Evolutionary conservation across 176 grass and related monocot species (phyloP).

Genomic region (Pharus latifolius): DNA sequence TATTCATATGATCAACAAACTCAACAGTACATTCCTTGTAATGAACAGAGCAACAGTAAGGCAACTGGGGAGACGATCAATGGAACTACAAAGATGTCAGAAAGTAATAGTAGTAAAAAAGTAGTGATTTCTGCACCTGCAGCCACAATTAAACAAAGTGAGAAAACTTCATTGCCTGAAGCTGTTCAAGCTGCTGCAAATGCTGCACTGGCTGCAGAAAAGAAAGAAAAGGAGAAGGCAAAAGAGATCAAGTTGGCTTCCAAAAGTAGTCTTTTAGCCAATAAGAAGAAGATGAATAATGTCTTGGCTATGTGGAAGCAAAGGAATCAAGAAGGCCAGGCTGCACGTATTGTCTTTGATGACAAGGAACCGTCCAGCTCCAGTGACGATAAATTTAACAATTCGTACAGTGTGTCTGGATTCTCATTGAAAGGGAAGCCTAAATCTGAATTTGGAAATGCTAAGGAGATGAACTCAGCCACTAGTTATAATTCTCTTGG

Average conservation of each 20-base stretch:
- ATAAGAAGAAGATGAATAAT: conserved; percentile 99
- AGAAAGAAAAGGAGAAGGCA: conserved; percentile 89
- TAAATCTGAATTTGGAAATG: conserved; percentile 48
- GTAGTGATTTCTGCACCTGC: conserved; percentile 91
- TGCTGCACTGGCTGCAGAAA: conserved; percentile 88
- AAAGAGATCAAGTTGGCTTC: conserved; percentile 92
- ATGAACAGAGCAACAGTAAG: conserved; percentile 50
- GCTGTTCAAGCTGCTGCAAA: conserved; percentile 86
- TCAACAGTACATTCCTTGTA: conserved; percentile 83
- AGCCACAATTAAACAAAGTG: conserved; percentile 61
- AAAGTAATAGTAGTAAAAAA: conserved; percentile 52
- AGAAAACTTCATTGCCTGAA: conserved; percentile 68
- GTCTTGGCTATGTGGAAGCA: conserved; percentile 97
- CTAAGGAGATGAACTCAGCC: conserved; percentile 20
- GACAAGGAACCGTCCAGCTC: conserved; percentile 50
- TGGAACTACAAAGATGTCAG: conserved; percentile 50
- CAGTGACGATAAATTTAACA: conserved; percentile 36
- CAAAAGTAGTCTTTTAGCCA: conserved; percentile 74
- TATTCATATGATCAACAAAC: conserved; percentile 76
- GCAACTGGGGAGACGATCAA: conserved; percentile 24
- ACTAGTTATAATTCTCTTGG: conserved; percentile 34
- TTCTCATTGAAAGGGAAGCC: conserved; percentile 38
- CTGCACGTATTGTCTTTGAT: conserved; percentile 31
- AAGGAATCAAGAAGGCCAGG: conserved; percentile 89
- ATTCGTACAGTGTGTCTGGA: conserved; percentile 20